Conservation (phyloP, 2,329 filamentous ascomycete genomes). For the Lecanicillium sp. region DNA sequence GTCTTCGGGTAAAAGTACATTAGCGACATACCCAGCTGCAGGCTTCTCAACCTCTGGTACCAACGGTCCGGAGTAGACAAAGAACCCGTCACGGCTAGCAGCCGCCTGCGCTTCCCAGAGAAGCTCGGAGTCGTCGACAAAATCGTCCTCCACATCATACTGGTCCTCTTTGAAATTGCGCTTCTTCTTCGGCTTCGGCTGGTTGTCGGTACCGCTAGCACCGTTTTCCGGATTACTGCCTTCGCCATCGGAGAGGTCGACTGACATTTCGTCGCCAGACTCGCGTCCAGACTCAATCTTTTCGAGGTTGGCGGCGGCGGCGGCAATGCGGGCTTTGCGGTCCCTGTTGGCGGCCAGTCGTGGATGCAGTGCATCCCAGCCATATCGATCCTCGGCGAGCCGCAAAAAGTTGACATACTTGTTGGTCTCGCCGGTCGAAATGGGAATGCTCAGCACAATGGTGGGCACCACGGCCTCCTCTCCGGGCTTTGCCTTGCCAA, state of each 20-base stretch:
- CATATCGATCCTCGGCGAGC: slow-evolving; percentile 87
- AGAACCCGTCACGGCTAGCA: slow-evolving; percentile 92
- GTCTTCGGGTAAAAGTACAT: slow-evolving; percentile 12
- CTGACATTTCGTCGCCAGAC: slow-evolving; percentile 75
- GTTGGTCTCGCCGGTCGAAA: slow-evolving; percentile 69
- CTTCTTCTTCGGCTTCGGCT: slow-evolving; percentile 67
- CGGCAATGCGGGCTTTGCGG: slow-evolving; percentile 79
- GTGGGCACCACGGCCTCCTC: slow-evolving; percentile 58
- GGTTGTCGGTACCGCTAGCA: slow-evolving; percentile 52
- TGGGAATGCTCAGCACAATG: slow-evolving; percentile 75
- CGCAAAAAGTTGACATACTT: slow-evolving; percentile 94
- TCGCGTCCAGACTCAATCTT: slow-evolving; percentile 61
- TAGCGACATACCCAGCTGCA: slow-evolving; percentile 43
- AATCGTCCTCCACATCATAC: slow-evolving; percentile 76
- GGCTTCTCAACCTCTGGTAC: slow-evolving; percentile 80
- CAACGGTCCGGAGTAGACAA: slow-evolving; percentile 91
- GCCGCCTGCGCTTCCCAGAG: slow-evolving; percentile 94
- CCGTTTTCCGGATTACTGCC: slow-evolving; percentile 83
- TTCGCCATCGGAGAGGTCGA: slow-evolving; percentile 66
- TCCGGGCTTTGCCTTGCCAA: slow-evolving; percentile 50
- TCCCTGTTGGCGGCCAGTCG: slow-evolving; percentile 83
- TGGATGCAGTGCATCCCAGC: slow-evolving; percentile 88
- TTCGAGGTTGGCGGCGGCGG: slow-evolving; percentile 79
- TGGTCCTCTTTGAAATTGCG: slow-evolving; percentile 75
- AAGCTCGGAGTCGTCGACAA: slow-evolving; percentile 88